Base-by-base conservation (phyloP, 805 yeast species). In the Diddensiella caesifluorescens region DNA sequence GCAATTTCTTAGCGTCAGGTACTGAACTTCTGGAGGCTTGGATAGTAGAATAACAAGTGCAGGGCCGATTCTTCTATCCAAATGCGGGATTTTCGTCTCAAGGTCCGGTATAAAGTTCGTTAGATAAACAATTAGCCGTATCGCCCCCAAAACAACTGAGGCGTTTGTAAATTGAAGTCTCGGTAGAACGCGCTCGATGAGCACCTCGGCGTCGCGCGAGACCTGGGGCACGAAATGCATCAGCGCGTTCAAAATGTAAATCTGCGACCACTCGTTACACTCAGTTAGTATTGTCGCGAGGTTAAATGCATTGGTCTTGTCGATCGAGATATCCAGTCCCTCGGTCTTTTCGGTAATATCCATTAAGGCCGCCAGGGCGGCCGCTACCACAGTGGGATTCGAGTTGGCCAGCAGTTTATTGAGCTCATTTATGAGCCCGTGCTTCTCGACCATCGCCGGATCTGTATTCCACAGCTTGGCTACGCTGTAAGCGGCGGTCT, bases 21-120 rank as follows among this genome's bases (percentile, higher is more conserved):
- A 90, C 61, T 87, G 95, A 20, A 86, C 68, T 59, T 90, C 97
- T 0, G 89, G 65, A 0, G 89, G 85, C 55, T 83, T 85, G 2
- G 85, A 69, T 45, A 88, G 65, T 25, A 88, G 62, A 3, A 86
- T 73, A 1, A 80, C 72, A 33, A 88, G 64, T 0, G 92, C 78
- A 9, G 79, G 72, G 0, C 92, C 85, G 38, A 87, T 63, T 46
- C 81, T 65, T 42, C 72, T 70, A 5, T 79, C 69, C 13, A 80
- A 60, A 2, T 64, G 54, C 1, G 85, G 80, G 3, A 83, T 56
- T n/a, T 70, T 68, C 25, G 73, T 70, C 22, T 73, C 77, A 0
- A 80, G 69, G 38, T 68, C 67, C 20, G 70, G 70, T 12, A 82
- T 78, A 59, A 84, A 90, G 59, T 89, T 85, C 33, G 82, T 65